These are phyloP conservation scores for Daldinia sp. DNA, from an alignment of 2,329 filamentous ascomycete species.

Conservation along the genomic window DNA sequence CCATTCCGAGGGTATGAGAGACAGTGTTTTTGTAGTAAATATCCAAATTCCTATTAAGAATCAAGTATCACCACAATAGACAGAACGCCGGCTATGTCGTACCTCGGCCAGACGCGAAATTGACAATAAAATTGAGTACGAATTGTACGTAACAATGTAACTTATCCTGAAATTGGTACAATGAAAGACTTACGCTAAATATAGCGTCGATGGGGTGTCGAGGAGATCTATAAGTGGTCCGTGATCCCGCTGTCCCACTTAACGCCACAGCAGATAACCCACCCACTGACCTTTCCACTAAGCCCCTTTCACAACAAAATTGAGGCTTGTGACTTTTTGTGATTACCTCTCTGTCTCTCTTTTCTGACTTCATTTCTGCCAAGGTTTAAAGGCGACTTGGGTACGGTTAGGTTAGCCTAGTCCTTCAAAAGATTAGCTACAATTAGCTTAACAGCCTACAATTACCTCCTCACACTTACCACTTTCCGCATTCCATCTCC, in stretches of 20 bases:
- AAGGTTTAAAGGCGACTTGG: conserved; percentile 14
- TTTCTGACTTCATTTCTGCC: conserved; percentile 38
- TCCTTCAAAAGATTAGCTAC: conserved; percentile 12
- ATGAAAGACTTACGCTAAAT: conserved; percentile 22
- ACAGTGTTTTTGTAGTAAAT: not conserved
- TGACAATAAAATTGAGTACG: conserved; percentile 1
- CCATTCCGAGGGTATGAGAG: not conserved
- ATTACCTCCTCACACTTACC: conserved; percentile 18
- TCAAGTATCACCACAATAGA: not conserved
- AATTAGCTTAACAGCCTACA: conserved; percentile 1
- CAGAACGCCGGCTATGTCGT: not conserved
- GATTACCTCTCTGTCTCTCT: conserved; percentile 4
- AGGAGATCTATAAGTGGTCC: conserved; percentile 16
- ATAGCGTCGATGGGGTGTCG: conserved; percentile 25
- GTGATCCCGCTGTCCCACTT: conserved; percentile 16
- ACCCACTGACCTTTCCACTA: conserved; percentile 10
- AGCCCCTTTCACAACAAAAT: conserved; percentile 21
- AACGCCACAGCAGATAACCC: conserved; percentile 18
- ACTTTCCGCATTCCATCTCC: conserved; percentile 37
- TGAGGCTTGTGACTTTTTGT: conserved; percentile 36
- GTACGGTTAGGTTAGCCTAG: conserved; percentile 9
- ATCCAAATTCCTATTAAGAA: not conserved
- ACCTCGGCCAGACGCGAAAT: not conserved
- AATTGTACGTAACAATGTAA: not conserved
- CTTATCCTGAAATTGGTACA: not conserved